phyloP scores from a whole-genome alignment of 441 rosid species.

The Melastoma candidum region DNA sequence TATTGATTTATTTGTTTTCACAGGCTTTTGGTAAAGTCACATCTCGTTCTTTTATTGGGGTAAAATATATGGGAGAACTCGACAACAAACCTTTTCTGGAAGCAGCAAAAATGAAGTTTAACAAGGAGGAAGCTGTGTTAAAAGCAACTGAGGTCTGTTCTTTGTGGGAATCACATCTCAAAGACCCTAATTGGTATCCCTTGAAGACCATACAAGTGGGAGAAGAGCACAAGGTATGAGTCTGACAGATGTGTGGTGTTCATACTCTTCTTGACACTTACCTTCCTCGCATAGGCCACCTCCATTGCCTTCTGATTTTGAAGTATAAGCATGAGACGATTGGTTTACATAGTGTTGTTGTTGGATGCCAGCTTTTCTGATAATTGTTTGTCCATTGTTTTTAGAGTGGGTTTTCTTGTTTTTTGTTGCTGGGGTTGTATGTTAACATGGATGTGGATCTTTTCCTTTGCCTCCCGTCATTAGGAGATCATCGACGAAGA shows the following conservation, averaged over 20 bases:
- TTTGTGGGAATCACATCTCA: conserved; percentile 31
- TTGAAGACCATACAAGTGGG: conserved; percentile 26
- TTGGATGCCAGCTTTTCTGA: too few relatives aligned
- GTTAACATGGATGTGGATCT: neutral
- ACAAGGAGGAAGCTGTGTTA: conserved; percentile 18
- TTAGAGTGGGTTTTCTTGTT: too few relatives aligned
- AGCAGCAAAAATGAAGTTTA: conserved; percentile 28
- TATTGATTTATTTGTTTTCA: conserved; percentile 5
- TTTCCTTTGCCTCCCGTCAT: neutral
- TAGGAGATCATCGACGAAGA: conserved; percentile 34
- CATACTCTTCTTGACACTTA: neutral
- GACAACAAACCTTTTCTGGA: conserved; percentile 26
- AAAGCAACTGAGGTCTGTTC: conserved; percentile 33
- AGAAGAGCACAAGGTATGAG: conserved; percentile 21
- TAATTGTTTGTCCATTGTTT: too few relatives aligned
- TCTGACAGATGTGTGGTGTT: neutral
- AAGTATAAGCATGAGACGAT: too few relatives aligned
- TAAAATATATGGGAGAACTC: conserved; percentile 53
- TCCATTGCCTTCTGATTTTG: too few relatives aligned
- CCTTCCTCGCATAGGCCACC: neutral
- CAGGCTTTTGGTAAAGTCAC: conserved; percentile 20
- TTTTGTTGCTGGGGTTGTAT: too few relatives aligned
- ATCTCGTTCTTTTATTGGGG: conserved; percentile 19
- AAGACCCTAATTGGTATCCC: conserved; percentile 42
- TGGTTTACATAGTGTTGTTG: too few relatives aligned